Evolutionary conservation across 768 basidiomycete species (phyloP), one percentile per base, ranked within the genome.

Genomic region (Hypsizygus marmoreus): DNA sequence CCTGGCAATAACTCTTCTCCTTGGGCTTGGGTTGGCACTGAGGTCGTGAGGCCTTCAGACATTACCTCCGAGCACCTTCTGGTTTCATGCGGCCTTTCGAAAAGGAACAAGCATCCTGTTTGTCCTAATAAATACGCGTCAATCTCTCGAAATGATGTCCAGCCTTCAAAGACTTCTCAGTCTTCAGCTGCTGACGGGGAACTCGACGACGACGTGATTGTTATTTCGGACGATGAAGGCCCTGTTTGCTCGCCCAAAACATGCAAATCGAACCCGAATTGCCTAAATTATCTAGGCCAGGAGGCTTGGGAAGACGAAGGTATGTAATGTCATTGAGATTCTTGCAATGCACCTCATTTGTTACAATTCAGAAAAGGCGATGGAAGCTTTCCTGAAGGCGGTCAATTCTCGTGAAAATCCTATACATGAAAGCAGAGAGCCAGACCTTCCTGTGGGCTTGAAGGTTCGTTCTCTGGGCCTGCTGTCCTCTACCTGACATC

Each of bases 281-380:
- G 95, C 64, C 70, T 95, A 43, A 95, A 94, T 62, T 84, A 91
- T 67, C 68, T 97, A 23, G 91, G 91, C 4, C 91, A 91, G 57
- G 83, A 86, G 20, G 73, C 75, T 51, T 95, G 92, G 87, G 86
- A 90, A 61, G 71, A 79, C 48, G 75, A 81, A 74, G 83, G 89
- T 85, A 39, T 45, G 54, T 58, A 33, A 42, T 4, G 6, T 12
- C 19, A 25, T 32, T 11, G 12, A 46, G 28, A 39, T 44, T 43
- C 31, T n/a, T 54, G 47, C 46, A 53, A 40, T 12, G 40, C 19
- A 43, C 1, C 34, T 33, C 24, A 48, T 14, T 56, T 41, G 14
- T 0, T 48, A 35, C 23, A 53, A 43, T 43, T 28, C 56, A 84
- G 88, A 72, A 24, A 71, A 69, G 12, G 77, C 79, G 1, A 68